A percentile compares a stretch with the other conserved stretches of the same genome.
These are phyloP conservation scores for Monilinia aucupariae DNA, from an alignment of 2,329 filamentous ascomycete species.

Conservation along the genomic window DNA sequence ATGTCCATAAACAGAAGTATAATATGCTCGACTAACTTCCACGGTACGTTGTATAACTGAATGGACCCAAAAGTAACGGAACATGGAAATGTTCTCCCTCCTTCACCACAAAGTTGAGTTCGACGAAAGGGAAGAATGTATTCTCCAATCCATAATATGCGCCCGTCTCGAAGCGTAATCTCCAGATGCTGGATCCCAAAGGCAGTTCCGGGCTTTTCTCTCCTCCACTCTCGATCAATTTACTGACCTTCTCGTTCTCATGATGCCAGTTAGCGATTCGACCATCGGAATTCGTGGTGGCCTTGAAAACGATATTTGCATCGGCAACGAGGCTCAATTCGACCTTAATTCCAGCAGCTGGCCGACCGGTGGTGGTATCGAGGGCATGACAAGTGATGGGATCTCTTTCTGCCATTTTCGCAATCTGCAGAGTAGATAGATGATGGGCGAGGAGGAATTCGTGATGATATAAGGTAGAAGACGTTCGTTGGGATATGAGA, in stretches of 20 bases:
- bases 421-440: background rate
- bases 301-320: constrained; percentile 49
- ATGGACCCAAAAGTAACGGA: constrained; percentile 69
- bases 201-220: constrained; percentile 8
- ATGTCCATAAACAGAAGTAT: constrained; percentile 2
- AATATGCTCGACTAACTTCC: constrained; percentile 50
- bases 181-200: constrained; percentile 48
- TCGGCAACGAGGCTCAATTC: constrained; percentile 33
- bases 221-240: constrained; percentile 21
- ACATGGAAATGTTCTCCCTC: constrained; percentile 69
- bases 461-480: constrained; percentile 8
- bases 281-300: constrained; percentile 70
- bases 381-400: constrained; percentile 84
- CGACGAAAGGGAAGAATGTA: constrained; percentile 53
- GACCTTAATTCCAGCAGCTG: constrained; percentile 61
- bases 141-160: constrained; percentile 62
- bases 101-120: constrained; percentile 48
- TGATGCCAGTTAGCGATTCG: constrained; percentile 60
- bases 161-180: constrained; percentile 66
- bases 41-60: constrained; percentile 76
- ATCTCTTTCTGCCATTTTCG: constrained; percentile 36
- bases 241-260: constrained; percentile 4
- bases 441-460: background rate
- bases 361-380: constrained; percentile 70
- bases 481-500: background rate